A percentile compares a stretch with the other conserved stretches of the same genome.
Evolutionary conservation across 768 basidiomycete genomes (phyloP).

Genomic region (Cantharellus anzutake): DNA sequence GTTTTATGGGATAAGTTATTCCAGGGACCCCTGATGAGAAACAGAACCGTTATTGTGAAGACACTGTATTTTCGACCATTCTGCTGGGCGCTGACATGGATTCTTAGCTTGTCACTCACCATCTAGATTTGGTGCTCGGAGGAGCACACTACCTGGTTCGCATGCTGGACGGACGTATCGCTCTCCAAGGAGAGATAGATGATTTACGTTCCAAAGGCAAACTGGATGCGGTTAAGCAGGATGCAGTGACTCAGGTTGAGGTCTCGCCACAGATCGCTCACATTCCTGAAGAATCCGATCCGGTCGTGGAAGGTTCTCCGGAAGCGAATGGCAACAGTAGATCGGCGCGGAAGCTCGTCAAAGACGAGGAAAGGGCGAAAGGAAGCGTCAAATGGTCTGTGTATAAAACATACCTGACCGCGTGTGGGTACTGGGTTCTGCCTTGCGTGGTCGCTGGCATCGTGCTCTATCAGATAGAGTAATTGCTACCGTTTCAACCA

Average conservation of each 20-base stretch:
- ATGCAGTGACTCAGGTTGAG: slow-evolving; percentile 12
- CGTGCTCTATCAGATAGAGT: slow-evolving; percentile 3
- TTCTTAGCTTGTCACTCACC: slow-evolving; percentile 25
- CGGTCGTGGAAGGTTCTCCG: neutral
- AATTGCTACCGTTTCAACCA: neutral
- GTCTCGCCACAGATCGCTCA: neutral
- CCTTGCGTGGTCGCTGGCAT: neutral
- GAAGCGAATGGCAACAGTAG: slow-evolving; percentile 14
- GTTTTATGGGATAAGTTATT: slow-evolving; percentile 14
- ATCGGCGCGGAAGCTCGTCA: slow-evolving; percentile 12
- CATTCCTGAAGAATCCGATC: slow-evolving; percentile 10
- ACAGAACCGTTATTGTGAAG: slow-evolving; percentile 13
- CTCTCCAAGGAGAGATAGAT: slow-evolving; percentile 20
- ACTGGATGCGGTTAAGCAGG: slow-evolving; percentile 19
- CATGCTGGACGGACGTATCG: slow-evolving; percentile 25
- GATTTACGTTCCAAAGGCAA: slow-evolving; percentile 20
- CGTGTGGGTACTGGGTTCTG: slow-evolving; percentile 5
- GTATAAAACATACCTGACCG: slow-evolving; percentile 21
- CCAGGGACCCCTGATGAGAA: slow-evolving; percentile 14
- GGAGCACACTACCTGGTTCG: slow-evolving; percentile 22
- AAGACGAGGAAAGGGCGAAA: slow-evolving; percentile 17
- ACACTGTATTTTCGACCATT: slow-evolving; percentile 2
- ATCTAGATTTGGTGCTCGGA: slow-evolving; percentile 25
- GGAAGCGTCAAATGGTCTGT: slow-evolving; percentile 21
- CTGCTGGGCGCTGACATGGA: slow-evolving; percentile 5